Evolutionary conservation across 768 basidiomycete species (phyloP).

Genomic region (Podaxis rugospora): DNA sequence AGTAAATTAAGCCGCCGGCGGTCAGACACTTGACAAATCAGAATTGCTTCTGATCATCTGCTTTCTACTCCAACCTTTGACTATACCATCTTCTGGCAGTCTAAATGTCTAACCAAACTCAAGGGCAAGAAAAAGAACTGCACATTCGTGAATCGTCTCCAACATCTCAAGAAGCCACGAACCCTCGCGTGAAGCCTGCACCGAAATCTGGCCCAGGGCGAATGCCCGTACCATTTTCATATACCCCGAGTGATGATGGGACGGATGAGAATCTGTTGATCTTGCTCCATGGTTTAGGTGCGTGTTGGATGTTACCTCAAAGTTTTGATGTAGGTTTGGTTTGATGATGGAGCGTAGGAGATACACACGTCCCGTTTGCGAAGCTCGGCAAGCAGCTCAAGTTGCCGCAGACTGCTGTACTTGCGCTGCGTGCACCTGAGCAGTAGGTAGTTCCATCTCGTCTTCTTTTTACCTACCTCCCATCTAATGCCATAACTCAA

Average conservation of each 20-base stretch:
- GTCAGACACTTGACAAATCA: too few relatives aligned
- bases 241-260: slow-evolving; percentile 74
- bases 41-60: neutral
- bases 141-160: slow-evolving; percentile 28
- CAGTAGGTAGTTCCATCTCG: slow-evolving; percentile 41
- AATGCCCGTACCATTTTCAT: slow-evolving; percentile 58
- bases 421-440: slow-evolving; percentile 78
- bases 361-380: slow-evolving; percentile 74
- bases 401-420: slow-evolving; percentile 85
- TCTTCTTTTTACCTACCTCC: neutral
- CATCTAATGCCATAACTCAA: neutral
- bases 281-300: slow-evolving; percentile 84
- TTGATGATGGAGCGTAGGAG: slow-evolving; percentile 43
- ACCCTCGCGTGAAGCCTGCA: slow-evolving; percentile 40
- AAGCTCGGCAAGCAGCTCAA: slow-evolving; percentile 69
- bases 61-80: neutral
- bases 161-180: slow-evolving; percentile 11
- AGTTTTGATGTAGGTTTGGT: neutral
- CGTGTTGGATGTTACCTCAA: neutral
- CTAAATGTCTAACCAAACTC: neutral
- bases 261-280: slow-evolving; percentile 84
- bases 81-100: neutral
- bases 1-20: too few relatives aligned
- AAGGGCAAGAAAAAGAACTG: slow-evolving; percentile 18
- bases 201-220: slow-evolving; percentile 34